These are phyloP conservation scores for Aspergillus viridinutans DNA, from an alignment of 2,329 filamentous ascomycete species.

Conservation along the genomic window DNA sequence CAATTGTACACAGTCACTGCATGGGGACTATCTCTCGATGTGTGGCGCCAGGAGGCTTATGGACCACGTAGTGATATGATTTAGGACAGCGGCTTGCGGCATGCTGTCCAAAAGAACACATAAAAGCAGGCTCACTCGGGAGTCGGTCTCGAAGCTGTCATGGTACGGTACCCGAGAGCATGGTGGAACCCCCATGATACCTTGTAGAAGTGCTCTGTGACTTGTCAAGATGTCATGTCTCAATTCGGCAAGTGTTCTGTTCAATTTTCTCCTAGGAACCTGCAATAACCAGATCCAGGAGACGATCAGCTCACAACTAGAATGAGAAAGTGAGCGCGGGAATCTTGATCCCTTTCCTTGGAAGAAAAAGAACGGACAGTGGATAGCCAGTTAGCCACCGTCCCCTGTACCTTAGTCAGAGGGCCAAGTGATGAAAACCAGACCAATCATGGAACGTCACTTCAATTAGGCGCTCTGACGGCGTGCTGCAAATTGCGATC, in stretches of 20 bases:
- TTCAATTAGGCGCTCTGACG: slow-evolving; percentile 1
- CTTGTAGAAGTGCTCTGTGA: neutral
- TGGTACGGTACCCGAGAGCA: neutral
- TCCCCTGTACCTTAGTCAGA: slow-evolving; percentile 1
- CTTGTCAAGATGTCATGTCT: neutral
- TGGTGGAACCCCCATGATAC: neutral
- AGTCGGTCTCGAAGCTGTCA: neutral
- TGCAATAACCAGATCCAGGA: neutral
- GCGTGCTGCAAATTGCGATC: slow-evolving; percentile 23
- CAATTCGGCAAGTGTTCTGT: neutral
- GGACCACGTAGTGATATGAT: neutral
- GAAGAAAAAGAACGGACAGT: neutral
- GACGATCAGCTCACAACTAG: neutral
- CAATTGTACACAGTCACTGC: neutral
- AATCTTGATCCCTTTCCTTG: neutral
- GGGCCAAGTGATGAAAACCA: neutral
- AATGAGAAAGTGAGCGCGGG: neutral
- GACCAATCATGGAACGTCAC: slow-evolving; percentile 2
- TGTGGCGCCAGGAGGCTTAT: neutral
- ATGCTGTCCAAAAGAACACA: neutral
- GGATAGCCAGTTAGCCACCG: neutral
- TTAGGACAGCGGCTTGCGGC: neutral
- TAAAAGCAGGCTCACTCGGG: neutral
- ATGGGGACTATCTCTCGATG: neutral
- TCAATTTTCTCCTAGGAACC: neutral